Percentiles rank a stretch among this genome's conserved stretches.
Evolutionary conservation across 768 basidiomycete genomes (phyloP).

Genomic region (Boletales sp.): DNA sequence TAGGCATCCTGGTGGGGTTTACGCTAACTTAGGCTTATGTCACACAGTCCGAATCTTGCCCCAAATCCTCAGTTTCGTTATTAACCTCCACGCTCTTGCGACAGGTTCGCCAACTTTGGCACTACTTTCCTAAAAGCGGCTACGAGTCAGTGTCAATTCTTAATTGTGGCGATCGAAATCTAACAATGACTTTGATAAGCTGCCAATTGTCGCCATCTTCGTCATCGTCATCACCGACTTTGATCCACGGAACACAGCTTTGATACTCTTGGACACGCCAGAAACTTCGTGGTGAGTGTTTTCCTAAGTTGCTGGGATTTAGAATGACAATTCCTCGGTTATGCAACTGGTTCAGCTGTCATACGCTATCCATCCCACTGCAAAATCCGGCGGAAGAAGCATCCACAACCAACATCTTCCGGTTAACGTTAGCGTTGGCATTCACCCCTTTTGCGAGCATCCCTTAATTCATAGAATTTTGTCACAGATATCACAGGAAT

Average conservation of each 20-base stretch:
- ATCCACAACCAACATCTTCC: not conserved
- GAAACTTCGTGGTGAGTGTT: too few relatives aligned
- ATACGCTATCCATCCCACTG: not conserved
- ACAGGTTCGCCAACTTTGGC: not conserved
- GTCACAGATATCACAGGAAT: constrained; percentile 10
- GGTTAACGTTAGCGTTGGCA: constrained; percentile 4
- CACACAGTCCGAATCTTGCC: not conserved
- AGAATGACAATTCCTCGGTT: not conserved
- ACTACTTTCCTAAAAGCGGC: constrained; percentile 2
- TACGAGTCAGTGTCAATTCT: constrained; percentile 8
- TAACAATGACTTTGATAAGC: not conserved
- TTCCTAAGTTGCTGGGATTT: not conserved
- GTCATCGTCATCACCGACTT: not conserved
- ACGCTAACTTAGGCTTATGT: not conserved
- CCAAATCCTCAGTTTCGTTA: not conserved
- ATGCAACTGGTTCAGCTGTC: not conserved
- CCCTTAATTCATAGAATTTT: constrained; percentile 3
- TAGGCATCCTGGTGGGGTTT: not conserved
- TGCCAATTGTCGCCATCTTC: too few relatives aligned
- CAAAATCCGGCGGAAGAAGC: not conserved
- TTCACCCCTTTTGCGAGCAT: not conserved
- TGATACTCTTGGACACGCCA: too few relatives aligned
- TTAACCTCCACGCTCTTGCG: not conserved
- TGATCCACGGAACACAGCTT: too few relatives aligned
- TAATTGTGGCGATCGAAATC: not conserved